Percentiles rank a stretch among this genome's conserved stretches.
These are phyloP conservation scores for Suhomyces prunicola DNA, from an alignment of 805 yeast genomes.

Conservation along the genomic window DNA sequence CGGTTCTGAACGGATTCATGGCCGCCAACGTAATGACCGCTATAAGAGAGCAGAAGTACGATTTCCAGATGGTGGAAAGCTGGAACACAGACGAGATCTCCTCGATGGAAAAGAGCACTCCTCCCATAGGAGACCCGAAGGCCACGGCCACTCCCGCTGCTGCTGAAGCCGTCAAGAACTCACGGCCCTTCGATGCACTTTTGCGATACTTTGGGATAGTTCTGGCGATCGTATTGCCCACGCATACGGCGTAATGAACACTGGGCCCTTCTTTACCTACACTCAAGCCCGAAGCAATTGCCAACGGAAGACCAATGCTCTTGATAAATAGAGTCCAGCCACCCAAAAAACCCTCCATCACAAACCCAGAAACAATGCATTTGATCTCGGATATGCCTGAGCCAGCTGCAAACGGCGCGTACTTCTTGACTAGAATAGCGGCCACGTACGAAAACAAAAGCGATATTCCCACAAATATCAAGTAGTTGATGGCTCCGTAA, in stretches of 20 bases:
- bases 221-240: conserved; percentile 75
- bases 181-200: conserved; percentile 47
- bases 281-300: conserved; percentile 89
- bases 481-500: conserved; percentile 45
- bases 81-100: conserved; percentile 78
- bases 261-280: conserved; percentile 98
- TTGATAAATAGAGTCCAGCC: conserved; percentile 72
- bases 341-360: conserved; percentile 71
- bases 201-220: conserved; percentile 44
- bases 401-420: conserved; percentile 93
- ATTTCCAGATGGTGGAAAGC: conserved; percentile 80
- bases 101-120: conserved; percentile 89
- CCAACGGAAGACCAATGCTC: conserved; percentile 77
- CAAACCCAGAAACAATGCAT: conserved; percentile 89
- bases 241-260: conserved; percentile 96
- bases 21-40: conserved; percentile 80
- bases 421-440: conserved; percentile 61
- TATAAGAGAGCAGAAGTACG: conserved; percentile 84
- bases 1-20: conserved; percentile 89
- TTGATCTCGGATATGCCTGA: conserved; percentile 97
- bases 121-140: conserved; percentile 95
- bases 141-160: conserved; percentile 99
- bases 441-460: conserved; percentile 60
- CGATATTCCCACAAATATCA: conserved; percentile 58
- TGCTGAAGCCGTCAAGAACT: conserved; percentile 80